phyloP scores from a whole-genome alignment of 2,329 filamentous ascomycete species.

The Xylaria sp. region DNA sequence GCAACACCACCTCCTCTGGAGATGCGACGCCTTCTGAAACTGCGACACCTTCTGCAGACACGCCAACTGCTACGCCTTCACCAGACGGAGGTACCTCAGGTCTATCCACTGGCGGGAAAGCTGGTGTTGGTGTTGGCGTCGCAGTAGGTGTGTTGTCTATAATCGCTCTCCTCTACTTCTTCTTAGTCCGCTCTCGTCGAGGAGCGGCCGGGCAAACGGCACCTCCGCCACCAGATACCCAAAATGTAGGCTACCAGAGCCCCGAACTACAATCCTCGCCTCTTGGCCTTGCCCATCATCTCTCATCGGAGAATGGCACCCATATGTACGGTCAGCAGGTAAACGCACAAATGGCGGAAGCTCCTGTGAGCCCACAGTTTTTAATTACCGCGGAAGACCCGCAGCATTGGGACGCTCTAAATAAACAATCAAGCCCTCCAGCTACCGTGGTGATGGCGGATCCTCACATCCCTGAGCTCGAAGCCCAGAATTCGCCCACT shows the following conservation, averaged over 20 bases:
- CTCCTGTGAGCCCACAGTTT: background rate
- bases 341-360: background rate
- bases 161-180: background rate
- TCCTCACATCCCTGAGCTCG: background rate
- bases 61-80: background rate
- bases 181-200: background rate
- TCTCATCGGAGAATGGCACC: background rate
- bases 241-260: background rate
- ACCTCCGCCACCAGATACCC: background rate
- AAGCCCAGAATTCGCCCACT: background rate
- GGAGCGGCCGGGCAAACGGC: background rate
- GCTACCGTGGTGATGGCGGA: background rate
- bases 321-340: background rate
- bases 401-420: background rate
- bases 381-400: background rate
- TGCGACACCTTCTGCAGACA: background rate
- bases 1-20: background rate
- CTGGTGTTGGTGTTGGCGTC: background rate
- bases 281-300: background rate
- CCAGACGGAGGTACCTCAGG: background rate
- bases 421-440: background rate
- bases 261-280: background rate
- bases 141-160: background rate
- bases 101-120: background rate
- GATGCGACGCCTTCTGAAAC: background rate